A percentile compares a stretch with the other conserved stretches of the same genome.
Conservation (phyloP, 768 basidiomycete species). For the Lentinula boryana region DNA sequence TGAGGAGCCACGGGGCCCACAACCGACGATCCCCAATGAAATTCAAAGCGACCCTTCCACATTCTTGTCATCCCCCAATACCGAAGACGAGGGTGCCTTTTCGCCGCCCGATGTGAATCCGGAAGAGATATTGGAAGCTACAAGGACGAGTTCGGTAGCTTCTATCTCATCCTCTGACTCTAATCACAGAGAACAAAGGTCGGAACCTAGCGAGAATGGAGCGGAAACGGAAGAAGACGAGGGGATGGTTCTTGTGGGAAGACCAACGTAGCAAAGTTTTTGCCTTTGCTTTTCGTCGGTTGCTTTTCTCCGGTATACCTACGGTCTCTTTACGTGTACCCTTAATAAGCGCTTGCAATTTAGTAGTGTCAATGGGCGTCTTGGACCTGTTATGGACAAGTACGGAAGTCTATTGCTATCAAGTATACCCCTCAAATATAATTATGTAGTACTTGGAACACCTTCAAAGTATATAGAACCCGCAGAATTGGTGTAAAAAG, state of each 20-base stretch:
- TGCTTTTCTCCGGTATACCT: neutral
- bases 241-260: conserved; percentile 72
- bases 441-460: neutral
- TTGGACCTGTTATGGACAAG: neutral
- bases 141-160: conserved; percentile 19
- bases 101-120: neutral
- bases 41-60: neutral
- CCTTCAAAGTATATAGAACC: neutral
- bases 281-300: neutral
- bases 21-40: neutral
- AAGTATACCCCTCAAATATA: neutral
- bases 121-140: conserved; percentile 6
- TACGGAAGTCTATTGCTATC: neutral
- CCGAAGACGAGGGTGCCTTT: neutral
- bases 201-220: conserved; percentile 54
- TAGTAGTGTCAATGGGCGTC: neutral
- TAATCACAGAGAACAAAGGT: conserved; percentile 25
- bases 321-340: neutral
- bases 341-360: neutral
- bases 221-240: conserved; percentile 81
- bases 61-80: neutral
- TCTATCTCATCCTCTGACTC: conserved; percentile 28
- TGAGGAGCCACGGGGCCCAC: neutral
- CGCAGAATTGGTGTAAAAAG: neutral
- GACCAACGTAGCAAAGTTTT: conserved; percentile 31